Base-by-base conservation (phyloP, 2,329 filamentous ascomycete species). In the Lasiodiplodia theobromae region DNA sequence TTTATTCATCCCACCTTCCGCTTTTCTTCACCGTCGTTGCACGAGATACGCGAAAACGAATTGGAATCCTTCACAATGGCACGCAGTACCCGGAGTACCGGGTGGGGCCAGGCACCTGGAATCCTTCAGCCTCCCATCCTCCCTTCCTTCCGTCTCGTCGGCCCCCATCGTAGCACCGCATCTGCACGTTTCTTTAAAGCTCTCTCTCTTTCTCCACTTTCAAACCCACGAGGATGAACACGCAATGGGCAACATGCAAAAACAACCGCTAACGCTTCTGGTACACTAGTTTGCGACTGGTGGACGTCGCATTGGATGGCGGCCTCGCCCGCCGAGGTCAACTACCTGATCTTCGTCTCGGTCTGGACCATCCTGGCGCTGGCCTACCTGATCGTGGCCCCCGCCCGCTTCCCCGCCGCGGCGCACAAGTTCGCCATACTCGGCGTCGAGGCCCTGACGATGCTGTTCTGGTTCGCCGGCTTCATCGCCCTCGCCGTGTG, bases 391-490 rank as follows among this genome's bases (percentile, higher is more conserved):
- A 84, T 89, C 73, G 71, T 94, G 62, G 84, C 89, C 2, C 92
- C 92, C 0, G 82, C 87, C 53, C 89, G 89, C 79, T 83, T 89
- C 73, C 84, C 72, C 3, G 82, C 82, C 28, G 74, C 88, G 12
- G 89, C 89, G 73, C 88, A 93, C 78, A 86, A 85, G 65, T 87
- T 88, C 63, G 88, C 85, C 54, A 87, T 93, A 18, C 68, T 94
- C 21, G 89, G 75, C 1, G 84, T 92, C 38, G 92, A 96, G 75
- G 84, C 83, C 57, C 72, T 96, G 28, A 96, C 92, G 11, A 90
- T 91, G 81, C 85, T 96, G 68, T 96, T 96, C 83, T 97, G 94
- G 94, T 96, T 97, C 76, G 90, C 91, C 0, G 93, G 93, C 7
- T 91, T 93, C 74, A 89, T 96, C 72, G 92, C 93, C 0, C 80